Evolutionary conservation across 371 early-diverging fungal genomes (phyloP).

Genomic region (Lichtheimia corymbifera): DNA sequence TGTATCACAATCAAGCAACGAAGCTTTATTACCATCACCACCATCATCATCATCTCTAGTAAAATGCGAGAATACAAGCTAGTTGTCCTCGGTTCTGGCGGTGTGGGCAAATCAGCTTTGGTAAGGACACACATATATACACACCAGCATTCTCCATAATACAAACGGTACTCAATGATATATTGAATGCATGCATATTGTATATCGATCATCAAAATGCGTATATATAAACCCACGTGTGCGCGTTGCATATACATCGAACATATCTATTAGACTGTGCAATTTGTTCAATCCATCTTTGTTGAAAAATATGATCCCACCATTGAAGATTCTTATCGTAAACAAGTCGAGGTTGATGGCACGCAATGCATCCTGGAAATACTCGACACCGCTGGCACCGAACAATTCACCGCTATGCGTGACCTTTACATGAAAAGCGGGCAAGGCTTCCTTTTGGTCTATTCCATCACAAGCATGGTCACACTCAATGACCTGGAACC

Average conservation of each 20-base stretch:
- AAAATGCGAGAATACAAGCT: constrained; percentile 80
- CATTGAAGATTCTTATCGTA: constrained; percentile 89
- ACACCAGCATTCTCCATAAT: no score
- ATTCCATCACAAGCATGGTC: constrained; percentile 80
- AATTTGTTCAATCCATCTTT: constrained; percentile 89
- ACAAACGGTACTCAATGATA: no score
- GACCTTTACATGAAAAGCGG: constrained; percentile 93
- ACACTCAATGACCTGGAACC: constrained; percentile 83
- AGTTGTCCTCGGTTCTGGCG: constrained; percentile 88
- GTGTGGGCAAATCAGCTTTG: constrained; percentile 87
- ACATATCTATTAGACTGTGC: constrained; percentile 68
- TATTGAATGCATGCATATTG: no score
- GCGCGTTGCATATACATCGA: background rate
- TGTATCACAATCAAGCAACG: constrained; percentile 19
- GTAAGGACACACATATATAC: background rate
- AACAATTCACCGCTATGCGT: constrained; percentile 91
- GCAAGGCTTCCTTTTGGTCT: constrained; percentile 87
- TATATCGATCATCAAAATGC: no score
- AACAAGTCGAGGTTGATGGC: constrained; percentile 85
- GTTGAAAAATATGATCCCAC: constrained; percentile 92
- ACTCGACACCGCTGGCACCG: constrained; percentile 86
- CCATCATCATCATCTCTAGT: background rate
- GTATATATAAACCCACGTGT: no score
- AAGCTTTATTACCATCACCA: background rate
- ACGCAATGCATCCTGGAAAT: constrained; percentile 90